These are phyloP conservation scores for Yarrowia hollandica DNA, from an alignment of 805 yeast species.

Conservation along the genomic window DNA sequence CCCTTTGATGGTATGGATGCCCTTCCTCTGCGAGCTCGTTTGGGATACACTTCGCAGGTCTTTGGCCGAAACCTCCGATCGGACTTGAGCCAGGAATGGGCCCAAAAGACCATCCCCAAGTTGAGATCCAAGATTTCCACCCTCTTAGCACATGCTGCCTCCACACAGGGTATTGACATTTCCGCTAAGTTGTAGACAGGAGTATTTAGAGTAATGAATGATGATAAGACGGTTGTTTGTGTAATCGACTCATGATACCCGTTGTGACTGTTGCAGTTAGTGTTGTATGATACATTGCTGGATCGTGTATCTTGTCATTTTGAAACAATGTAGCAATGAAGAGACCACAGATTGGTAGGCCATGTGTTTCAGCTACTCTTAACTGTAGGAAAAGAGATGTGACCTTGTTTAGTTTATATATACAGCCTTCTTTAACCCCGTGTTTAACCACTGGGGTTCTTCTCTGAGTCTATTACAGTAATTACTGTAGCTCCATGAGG, in stretches of 20 bases:
- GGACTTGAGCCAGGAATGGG: conserved; percentile 39
- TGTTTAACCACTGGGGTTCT: not conserved
- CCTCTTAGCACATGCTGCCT: conserved; percentile 26
- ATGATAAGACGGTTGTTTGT: not conserved
- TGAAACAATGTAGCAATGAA: no score
- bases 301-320: no score
- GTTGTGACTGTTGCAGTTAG: not conserved
- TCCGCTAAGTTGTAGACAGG: conserved; percentile 12
- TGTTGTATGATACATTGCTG: not conserved
- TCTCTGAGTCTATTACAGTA: no score
- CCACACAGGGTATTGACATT: conserved; percentile 28
- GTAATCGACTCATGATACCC: no score
- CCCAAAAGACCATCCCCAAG: conserved; percentile 29
- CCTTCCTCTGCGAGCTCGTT: conserved; percentile 30
- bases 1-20: not conserved
- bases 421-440: not conserved
- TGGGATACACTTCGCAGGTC: conserved; percentile 36
- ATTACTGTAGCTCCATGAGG: no score
- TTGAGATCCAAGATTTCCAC: conserved; percentile 32
- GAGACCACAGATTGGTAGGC: no score
- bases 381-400: no score
- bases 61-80: conserved; percentile 41
- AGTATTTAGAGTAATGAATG: not conserved
- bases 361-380: no score
- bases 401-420: not conserved